Conservation (phyloP, 257 asterid genomes). For the Coffea canephora region DNA sequence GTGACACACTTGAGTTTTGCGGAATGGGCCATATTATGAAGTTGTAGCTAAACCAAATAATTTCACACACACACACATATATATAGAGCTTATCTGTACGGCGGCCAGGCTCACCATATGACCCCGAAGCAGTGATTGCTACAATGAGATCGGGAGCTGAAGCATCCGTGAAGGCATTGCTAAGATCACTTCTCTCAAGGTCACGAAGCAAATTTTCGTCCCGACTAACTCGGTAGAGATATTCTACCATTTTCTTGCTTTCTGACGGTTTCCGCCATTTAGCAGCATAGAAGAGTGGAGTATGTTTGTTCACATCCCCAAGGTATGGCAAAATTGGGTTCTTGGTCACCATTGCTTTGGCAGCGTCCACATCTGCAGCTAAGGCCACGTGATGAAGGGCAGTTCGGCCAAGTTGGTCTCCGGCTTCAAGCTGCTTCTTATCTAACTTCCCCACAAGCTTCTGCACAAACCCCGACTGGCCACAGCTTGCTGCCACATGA, state of each 20-base stretch:
- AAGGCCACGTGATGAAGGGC: background rate
- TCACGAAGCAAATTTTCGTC: too few relatives aligned
- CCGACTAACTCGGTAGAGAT: background rate
- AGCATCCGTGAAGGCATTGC: background rate
- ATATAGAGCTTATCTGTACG: too few relatives aligned
- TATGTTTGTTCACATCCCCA: fast-evolving
- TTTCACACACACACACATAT: too few relatives aligned
- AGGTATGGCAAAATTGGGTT: background rate
- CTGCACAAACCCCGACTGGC: background rate
- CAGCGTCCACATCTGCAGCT: background rate
- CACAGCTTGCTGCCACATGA: constrained; percentile 1
- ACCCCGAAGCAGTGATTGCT: too few relatives aligned
- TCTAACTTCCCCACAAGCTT: background rate
- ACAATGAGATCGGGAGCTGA: too few relatives aligned
- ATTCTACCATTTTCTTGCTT: background rate
- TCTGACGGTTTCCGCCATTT: background rate
- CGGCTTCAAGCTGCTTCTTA: background rate
- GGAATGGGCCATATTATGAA: too few relatives aligned
- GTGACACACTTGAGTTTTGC: too few relatives aligned
- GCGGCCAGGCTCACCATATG: too few relatives aligned
- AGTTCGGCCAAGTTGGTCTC: background rate
- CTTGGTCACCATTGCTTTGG: background rate
- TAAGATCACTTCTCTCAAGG: too few relatives aligned
- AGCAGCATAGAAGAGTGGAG: background rate
- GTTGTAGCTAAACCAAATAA: too few relatives aligned